These are phyloP conservation scores for Penicillium sp. DNA, from an alignment of 2,329 filamentous ascomycete genomes.

Conservation along the genomic window DNA sequence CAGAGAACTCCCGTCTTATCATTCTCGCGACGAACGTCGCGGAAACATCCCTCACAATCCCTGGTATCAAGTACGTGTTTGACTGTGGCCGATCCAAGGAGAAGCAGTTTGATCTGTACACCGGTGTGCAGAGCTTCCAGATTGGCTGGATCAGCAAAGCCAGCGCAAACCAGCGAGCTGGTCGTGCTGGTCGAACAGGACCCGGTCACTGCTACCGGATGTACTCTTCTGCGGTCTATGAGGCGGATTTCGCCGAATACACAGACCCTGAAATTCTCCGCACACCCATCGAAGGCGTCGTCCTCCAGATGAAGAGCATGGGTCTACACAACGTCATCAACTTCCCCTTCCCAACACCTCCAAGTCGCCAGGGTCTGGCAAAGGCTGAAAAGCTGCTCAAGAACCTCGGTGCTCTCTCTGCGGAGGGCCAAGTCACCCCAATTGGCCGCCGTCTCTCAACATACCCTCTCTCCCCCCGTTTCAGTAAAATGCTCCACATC, in stretches of 20 bases:
- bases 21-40: constrained; percentile 95
- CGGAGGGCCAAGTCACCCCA: constrained; percentile 72
- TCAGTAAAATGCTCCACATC: constrained; percentile 87
- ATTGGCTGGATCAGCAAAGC: constrained; percentile 98
- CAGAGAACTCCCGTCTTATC: constrained; percentile 79
- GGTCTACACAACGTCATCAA: constrained; percentile 85
- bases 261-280: constrained; percentile 84
- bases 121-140: constrained; percentile 92
- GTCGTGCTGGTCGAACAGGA: constrained; percentile 91
- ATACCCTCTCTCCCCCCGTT: constrained; percentile 88
- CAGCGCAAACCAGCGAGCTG: constrained; percentile 85
- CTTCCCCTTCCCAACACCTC: constrained; percentile 94
- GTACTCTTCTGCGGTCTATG: constrained; percentile 93
- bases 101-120: constrained; percentile 81
- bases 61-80: constrained; percentile 92
- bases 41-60: constrained; percentile 95
- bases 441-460: constrained; percentile 79
- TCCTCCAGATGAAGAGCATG: constrained; percentile 94
- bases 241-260: constrained; percentile 80
- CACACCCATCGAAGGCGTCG: constrained; percentile 89
- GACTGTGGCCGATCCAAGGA: constrained; percentile 93
- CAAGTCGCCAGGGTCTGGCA: constrained; percentile 71
- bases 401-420: constrained; percentile 78
- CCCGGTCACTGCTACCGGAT: constrained; percentile 94
- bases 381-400: constrained; percentile 84